Evolutionary conservation across 2,329 filamentous ascomycete species (phyloP), one percentile per base, ranked within the genome.

Genomic region (Corynespora cassiicola): DNA sequence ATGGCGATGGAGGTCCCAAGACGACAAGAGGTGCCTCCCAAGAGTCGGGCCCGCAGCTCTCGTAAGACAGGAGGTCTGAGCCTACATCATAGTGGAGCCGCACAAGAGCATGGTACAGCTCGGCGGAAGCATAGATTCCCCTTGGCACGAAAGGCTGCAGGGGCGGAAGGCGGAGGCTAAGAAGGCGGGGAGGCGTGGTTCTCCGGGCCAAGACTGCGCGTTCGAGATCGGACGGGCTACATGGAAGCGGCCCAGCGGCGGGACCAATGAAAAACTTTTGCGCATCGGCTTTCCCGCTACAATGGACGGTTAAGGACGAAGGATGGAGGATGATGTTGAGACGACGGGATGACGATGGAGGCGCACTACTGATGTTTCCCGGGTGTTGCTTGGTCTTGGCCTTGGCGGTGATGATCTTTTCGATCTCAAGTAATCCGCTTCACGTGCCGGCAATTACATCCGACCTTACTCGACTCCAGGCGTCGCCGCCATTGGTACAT

Each of bases 61-160:
- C 29, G 35, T 34, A 29, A 41, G 32, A 32, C 23, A 40, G 29
- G 17, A 30, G 36, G 24, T 49, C 51, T 53, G 47, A 46, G 46
- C 42, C 36, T 30, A 61, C 58, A 53, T 61, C 58, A 61, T 61
- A 52, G 56, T 54, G 58, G 56, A 45, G 39, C 47, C 26, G 6
- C 15, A 11, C 29, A 39, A 28, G 23, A 27, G 12, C 15, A 29
- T n/a, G n/a, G n/a, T n/a, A n/a, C n/a, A 26, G 18, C 15, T 15
- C 25, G 25, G 26, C 33, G 33, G 33, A 26, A 25, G 31, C 24
- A 28, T 27, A 26, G 33, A 11, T 28, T 12, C 7, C 22, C 11
- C 33, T 36, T 26, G 33, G 33, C 33, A 33, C 17, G 41, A 33
- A 28, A 31, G 18, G 22, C 36, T 50, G 56, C 56, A 53, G 54